Base-by-base conservation (phyloP, 768 basidiomycete genomes). In the Hemileccinum rubropunctum region DNA sequence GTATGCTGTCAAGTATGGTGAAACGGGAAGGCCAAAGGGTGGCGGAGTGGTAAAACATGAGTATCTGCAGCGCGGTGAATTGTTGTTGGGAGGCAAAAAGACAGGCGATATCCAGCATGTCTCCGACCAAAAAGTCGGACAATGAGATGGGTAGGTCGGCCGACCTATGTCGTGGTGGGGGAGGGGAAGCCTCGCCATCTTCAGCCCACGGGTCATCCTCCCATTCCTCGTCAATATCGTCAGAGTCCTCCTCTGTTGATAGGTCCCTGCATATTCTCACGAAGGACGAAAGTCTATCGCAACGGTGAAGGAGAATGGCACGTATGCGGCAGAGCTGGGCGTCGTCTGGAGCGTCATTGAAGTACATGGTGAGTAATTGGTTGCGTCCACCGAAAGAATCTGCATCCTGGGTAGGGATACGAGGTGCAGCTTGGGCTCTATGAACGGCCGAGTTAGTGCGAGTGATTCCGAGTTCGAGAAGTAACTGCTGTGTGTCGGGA, bases 281-380 rank as follows among this genome's bases (percentile, higher is more conserved):
- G 51, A 77, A 92, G n/a, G 88, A 89, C 53, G 83, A 84, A 41
- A 92, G 72, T 41, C 79, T 73, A 65, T 90, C 87, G 27, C 82
- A 70, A 11, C 89, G 76, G 42, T 78, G 73, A 30, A 92, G 73
- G n/a, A 93, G 76, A n/a, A 81, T 53, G 17, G 75, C 68, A 33
- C 91, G 88, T 53, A 92, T 69, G 53, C 71, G 67, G 58, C 82
- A 88, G 36, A 89, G 64, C 46, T 81, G 78, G 18, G 81, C 83
- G 57, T 91, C 88, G 10, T 74, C 71, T 35, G 79, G 77, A n/a
- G 73, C 64, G 43, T 73, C 68, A 44, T 68, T 64, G 64, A 91
- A 88, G 65, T 89, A 80, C 15, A 71, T 71, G 36, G 69, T 51
- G 20, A 87, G 72, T 8, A 54, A 41, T 12, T 64, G 50, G 30